Base-by-base conservation (phyloP, 306 rosid species). In the Arachis stenosperma region DNA sequence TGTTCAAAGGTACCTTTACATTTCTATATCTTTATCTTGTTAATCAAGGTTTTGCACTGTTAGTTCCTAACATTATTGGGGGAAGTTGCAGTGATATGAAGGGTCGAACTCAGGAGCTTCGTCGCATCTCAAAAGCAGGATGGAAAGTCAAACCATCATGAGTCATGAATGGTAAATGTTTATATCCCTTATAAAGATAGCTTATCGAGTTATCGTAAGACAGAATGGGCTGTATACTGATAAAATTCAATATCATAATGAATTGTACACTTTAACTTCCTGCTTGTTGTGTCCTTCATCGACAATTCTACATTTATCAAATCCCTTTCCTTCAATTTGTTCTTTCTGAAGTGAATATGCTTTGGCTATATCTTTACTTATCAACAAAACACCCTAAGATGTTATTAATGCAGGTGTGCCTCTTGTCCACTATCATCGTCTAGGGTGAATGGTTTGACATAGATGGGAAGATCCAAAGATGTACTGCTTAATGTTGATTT, bases 91-190 rank as follows among this genome's bases (percentile, higher is more conserved):
- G 97, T 59, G 97, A 91, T 78, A 85, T 81, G 84, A 89, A 75
- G 74, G 73, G 73, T 42, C 80, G 88, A 71, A 86, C 83, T 69
- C 96, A 91, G 83, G 96, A 84, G 69, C 95, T 91, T 56, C 87
- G 81, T 71, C 95, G 96, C 73, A 89, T 89, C 77, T 73, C 89
- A 42, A 89, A 80, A 86, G 78, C 80, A 17, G 87, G 86, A 57
- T 63, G 81, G 79, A 94, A 89, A 79, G 8, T 78, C 47, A 94
- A 94, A 71, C 85, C 92, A 47, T 84, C 87, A 1, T 91, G 86
- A 78, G 37, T 33, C 4, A 2, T 33, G 37, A 33, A 2, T 66
- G 56, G 88, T 90, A 86, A 86, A 74, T 9, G 1, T 79, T 73
- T 69, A 36, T 75, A 62, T 59, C 56, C 73, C 48, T 66, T 17